Evolutionary conservation across 208 protist genomes (phyloP).

Genomic region (Leishmania arabica): DNA sequence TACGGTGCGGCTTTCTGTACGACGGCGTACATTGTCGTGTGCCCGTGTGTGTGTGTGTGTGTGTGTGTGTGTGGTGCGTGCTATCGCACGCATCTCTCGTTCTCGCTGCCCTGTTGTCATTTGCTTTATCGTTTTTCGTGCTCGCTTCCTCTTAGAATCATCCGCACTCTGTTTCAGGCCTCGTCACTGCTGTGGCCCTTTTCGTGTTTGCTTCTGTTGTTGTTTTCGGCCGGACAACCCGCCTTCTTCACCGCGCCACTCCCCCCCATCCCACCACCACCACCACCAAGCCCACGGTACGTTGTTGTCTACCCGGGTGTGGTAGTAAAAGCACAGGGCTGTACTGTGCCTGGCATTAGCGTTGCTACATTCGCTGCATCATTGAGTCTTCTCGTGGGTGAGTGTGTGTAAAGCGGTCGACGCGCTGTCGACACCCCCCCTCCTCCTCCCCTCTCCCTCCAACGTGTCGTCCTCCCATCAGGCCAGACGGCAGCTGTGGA

Average conservation of each 20-base stretch:
- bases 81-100: neutral
- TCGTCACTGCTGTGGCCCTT: neutral
- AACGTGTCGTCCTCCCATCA: neutral
- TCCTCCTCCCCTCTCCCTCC: neutral
- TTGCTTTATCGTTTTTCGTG: neutral
- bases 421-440: neutral
- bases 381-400: neutral
- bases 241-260: neutral
- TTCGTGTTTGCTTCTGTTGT: neutral
- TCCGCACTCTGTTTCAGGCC: neutral
- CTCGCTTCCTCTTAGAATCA: neutral
- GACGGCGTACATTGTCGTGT: neutral
- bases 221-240: neutral
- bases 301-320: neutral
- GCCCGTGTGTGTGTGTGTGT: neutral
- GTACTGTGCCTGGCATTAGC: neutral
- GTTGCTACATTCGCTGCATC: neutral
- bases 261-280: too few relatives aligned
- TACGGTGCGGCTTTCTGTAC: neutral
- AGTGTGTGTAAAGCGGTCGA: neutral
- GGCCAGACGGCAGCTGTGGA: neutral
- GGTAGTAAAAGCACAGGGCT: neutral
- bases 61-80: too few relatives aligned
- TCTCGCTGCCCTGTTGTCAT: neutral
- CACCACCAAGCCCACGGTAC: neutral